Evolutionary conservation across 2,329 filamentous ascomycete genomes (phyloP).

Genomic region (Aureobasidium sp.): DNA sequence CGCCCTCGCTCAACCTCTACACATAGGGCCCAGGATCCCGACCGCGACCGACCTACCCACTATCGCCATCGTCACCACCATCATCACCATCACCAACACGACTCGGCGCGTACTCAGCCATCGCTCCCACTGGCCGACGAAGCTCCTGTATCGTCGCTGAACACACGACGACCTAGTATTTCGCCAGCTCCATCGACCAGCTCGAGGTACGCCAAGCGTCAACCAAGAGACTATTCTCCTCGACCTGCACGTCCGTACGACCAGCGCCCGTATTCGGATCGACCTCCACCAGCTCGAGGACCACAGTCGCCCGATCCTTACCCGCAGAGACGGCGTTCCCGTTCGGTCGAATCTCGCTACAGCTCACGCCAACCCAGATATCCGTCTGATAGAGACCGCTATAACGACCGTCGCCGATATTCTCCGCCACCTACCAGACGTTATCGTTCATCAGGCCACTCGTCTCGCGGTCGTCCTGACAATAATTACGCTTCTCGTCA

Average conservation of each 20-base stretch:
- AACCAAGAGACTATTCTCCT: slow-evolving; percentile 7
- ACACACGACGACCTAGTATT: slow-evolving; percentile 1
- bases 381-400: slow-evolving; percentile 24
- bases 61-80: slow-evolving; percentile 9
- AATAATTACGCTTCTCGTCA: slow-evolving; percentile 15
- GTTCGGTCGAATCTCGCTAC: slow-evolving; percentile 35
- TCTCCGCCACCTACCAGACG: slow-evolving; percentile 14
- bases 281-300: slow-evolving; percentile 18
- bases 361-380: slow-evolving; percentile 26
- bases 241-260: not conserved
- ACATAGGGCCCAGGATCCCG: not conserved
- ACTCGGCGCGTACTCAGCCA: not conserved
- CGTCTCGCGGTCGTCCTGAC: slow-evolving; percentile 12
- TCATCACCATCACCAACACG: slow-evolving; percentile 5
- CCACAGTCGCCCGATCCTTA: slow-evolving; percentile 32
- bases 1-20: slow-evolving; percentile 14
- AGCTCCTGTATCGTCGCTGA: not conserved
- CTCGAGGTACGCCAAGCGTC: slow-evolving; percentile 7
- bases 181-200: slow-evolving; percentile 8
- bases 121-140: slow-evolving; percentile 1
- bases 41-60: not conserved
- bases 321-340: slow-evolving; percentile 34
- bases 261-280: not conserved
- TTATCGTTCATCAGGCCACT: slow-evolving; percentile 2
- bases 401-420: slow-evolving; percentile 15